Evolutionary conservation across 1,139 yeast genomes (phyloP).

Genomic region (Komagataea norvegica): DNA sequence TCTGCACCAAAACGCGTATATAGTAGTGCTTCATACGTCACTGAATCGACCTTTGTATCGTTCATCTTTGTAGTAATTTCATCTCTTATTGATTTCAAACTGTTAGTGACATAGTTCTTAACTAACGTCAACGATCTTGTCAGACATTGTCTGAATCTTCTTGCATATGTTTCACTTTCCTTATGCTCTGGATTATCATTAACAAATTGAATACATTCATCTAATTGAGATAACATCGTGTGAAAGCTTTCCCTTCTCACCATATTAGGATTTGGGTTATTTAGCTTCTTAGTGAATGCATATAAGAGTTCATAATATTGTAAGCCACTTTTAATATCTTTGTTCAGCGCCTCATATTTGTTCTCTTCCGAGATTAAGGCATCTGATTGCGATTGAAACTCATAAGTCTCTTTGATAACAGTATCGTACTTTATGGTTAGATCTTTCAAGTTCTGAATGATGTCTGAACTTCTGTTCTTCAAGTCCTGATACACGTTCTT

Average conservation of each 20-base stretch:
- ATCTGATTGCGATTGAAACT: conserved; percentile 58
- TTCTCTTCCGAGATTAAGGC: conserved; percentile 48
- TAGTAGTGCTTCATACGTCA: conserved; percentile 49
- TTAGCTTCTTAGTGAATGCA: conserved; percentile 59
- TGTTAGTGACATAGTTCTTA: conserved; percentile 57
- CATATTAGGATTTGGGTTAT: conserved; percentile 63
- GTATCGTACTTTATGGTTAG: conserved; percentile 48
- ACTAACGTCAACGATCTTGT: conserved; percentile 76
- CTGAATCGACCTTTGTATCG: conserved; percentile 28
- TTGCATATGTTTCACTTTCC: conserved; percentile 66
- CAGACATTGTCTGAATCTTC: conserved; percentile 79
- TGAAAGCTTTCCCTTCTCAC: conserved; percentile 55
- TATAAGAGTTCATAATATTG: conserved; percentile 67
- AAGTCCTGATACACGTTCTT: conserved; percentile 32
- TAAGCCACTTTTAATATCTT: conserved; percentile 49
- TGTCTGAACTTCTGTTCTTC: conserved; percentile 37
- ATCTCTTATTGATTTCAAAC: conserved; percentile 44
- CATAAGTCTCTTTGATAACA: conserved; percentile 56
- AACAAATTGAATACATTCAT: conserved; percentile 50
- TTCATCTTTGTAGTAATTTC: conserved; percentile 36
- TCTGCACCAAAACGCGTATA: conserved; percentile 59
- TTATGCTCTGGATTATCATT: conserved; percentile 48
- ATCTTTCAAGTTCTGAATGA: conserved; percentile 39
- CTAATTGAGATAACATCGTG: conserved; percentile 52
- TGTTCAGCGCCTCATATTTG: conserved; percentile 40